Evolutionary conservation across 2,329 filamentous ascomycete genomes (phyloP).

Genomic region (Talaromyces pinophilus): DNA sequence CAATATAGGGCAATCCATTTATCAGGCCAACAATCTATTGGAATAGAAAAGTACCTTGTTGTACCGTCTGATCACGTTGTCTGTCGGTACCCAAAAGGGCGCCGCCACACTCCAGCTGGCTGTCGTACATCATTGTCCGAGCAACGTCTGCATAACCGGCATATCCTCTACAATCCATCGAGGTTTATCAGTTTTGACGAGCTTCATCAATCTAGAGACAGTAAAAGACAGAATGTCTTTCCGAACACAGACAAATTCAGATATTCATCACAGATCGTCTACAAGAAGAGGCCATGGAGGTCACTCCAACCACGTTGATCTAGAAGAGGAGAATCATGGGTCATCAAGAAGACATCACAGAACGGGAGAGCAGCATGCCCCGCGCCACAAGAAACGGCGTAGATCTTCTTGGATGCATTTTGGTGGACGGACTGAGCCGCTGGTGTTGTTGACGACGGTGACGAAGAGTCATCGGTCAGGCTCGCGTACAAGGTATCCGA

Average conservation of each 20-base stretch:
- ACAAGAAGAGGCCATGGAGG: slow-evolving; percentile 5
- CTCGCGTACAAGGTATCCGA: not conserved
- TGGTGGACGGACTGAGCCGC: slow-evolving; percentile 5
- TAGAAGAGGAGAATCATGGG: not conserved
- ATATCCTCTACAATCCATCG: not conserved
- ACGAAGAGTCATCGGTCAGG: not conserved
- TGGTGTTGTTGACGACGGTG: slow-evolving; percentile 6
- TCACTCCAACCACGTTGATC: not conserved
- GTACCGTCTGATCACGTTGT: slow-evolving; percentile 12
- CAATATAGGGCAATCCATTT: not conserved
- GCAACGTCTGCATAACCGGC: not conserved
- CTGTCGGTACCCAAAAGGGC: not conserved
- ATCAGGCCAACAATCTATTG: not conserved
- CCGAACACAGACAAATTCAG: not conserved
- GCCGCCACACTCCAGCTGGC: slow-evolving; percentile 4
- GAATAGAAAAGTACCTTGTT: not conserved
- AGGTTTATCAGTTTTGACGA: not conserved
- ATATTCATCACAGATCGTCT: slow-evolving; percentile 1
- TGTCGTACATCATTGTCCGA: slow-evolving; percentile 6
- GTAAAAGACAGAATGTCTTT: not conserved
- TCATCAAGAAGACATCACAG: not conserved
- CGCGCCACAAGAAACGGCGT: not conserved
- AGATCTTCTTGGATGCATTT: not conserved
- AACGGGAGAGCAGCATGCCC: not conserved
- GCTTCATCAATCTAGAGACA: not conserved